Evolutionary conservation across 768 basidiomycete genomes (phyloP).

Genomic region (Trametes punicea): DNA sequence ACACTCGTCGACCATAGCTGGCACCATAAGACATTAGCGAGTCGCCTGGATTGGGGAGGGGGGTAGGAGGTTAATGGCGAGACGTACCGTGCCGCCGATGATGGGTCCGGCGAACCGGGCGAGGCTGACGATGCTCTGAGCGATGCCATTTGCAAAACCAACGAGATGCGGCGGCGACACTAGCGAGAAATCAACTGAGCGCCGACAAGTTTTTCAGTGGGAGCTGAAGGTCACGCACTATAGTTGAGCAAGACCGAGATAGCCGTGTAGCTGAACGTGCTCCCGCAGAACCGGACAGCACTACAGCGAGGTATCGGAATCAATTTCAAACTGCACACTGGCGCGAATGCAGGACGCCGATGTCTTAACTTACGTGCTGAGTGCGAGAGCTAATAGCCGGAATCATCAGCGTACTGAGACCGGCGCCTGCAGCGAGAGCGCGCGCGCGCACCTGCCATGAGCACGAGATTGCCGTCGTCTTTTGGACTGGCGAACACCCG

Average conservation of each 20-base stretch:
- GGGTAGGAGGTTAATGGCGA: background rate
- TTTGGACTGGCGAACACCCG: slow-evolving; percentile 66
- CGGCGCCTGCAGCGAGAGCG: background rate
- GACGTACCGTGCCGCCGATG: slow-evolving; percentile 74
- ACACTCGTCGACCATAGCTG: slow-evolving; percentile 79
- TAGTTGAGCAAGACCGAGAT: slow-evolving; percentile 87
- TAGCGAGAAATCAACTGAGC: too few relatives aligned
- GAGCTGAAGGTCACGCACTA: slow-evolving; percentile 47
- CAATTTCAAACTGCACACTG: too few relatives aligned
- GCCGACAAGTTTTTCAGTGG: too few relatives aligned
- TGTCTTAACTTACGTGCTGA: slow-evolving; percentile 85
- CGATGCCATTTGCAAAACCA: slow-evolving; percentile 91
- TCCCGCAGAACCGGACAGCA: slow-evolving; percentile 83
- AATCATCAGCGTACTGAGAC: background rate
- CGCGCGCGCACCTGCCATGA: slow-evolving; percentile 69
- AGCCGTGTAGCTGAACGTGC: slow-evolving; percentile 87
- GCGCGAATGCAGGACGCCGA: too few relatives aligned
- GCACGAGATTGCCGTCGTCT: slow-evolving; percentile 68
- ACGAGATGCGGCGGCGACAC: slow-evolving; percentile 90
- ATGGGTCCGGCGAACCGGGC: slow-evolving; percentile 89
- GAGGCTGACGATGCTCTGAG: slow-evolving; percentile 92
- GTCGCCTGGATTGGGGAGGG: background rate
- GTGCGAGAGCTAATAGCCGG: slow-evolving; percentile 49
- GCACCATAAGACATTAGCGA: too few relatives aligned
- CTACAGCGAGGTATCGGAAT: too few relatives aligned